Evolutionary conservation across 192 early-diverging fungal genomes (phyloP).

Genomic region (Coemansia sp.): DNA sequence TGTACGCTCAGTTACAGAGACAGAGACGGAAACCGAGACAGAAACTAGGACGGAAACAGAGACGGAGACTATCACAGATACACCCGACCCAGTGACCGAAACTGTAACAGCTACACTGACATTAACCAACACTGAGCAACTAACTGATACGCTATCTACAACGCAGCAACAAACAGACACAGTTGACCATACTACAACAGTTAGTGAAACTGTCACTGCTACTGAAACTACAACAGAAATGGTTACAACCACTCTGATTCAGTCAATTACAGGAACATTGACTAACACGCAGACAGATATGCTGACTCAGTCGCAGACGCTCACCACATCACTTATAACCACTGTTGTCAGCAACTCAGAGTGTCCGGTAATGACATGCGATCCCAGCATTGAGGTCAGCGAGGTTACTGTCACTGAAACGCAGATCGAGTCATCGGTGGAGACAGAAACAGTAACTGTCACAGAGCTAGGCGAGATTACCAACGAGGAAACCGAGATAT

Average conservation of each 20-base stretch:
- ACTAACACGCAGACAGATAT: background rate
- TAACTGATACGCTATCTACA: background rate
- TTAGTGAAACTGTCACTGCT: constrained; percentile 6
- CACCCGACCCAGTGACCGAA: background rate
- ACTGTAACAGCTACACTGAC: background rate
- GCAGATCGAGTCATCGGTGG: background rate
- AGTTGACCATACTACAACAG: constrained; percentile 1
- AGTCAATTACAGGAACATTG: background rate
- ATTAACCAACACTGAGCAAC: background rate
- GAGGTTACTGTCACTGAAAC: constrained; percentile 1
- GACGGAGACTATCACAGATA: background rate
- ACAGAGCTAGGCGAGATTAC: background rate
- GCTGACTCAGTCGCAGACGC: background rate
- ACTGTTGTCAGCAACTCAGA: background rate
- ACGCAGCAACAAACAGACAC: background rate
- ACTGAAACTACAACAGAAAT: constrained; percentile 1
- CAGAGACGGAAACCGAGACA: background rate
- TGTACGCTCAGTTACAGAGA: background rate
- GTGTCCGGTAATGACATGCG: background rate
- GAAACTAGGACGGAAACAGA: background rate
- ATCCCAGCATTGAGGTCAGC: background rate
- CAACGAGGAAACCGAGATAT: background rate
- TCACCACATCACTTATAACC: background rate
- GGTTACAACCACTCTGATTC: background rate
- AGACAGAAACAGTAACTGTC: background rate